These are phyloP conservation scores for Friedmanniomyces endolithicus DNA, from an alignment of 495 filamentous ascomycete species.

Conservation along the genomic window DNA sequence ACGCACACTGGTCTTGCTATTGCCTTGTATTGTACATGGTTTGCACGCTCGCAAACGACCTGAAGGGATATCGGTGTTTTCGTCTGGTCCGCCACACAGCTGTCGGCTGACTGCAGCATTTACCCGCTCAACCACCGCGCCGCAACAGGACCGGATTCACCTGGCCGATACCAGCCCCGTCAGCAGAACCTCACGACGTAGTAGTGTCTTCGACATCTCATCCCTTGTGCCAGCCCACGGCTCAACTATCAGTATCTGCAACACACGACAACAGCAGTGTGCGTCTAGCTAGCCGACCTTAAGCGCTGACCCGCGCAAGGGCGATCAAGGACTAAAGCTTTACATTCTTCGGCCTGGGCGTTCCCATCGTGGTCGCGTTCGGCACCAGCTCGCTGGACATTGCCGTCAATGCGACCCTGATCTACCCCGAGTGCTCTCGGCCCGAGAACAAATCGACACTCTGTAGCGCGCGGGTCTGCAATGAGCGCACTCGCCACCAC, in stretches of 20 bases:
- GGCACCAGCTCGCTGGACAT: not conserved
- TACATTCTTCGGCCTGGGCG: not conserved
- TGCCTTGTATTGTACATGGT: too few species aligned
- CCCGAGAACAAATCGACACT: not conserved
- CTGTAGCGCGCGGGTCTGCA: not conserved
- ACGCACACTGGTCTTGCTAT: too few species aligned
- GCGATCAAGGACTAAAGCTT: not conserved
- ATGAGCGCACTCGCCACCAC: not conserved
- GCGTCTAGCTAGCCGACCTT: slow-evolving; percentile 7
- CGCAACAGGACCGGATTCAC: not conserved
- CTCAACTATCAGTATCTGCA: not conserved
- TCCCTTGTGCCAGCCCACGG: not conserved
- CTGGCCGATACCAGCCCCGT: not conserved
- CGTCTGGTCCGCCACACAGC: not conserved
- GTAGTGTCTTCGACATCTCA: too few species aligned
- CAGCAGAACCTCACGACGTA: not conserved
- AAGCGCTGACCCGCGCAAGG: not conserved
- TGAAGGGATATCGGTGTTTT: too few species aligned
- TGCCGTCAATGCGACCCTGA: not conserved
- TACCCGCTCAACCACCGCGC: slow-evolving; percentile 3
- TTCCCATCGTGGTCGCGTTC: not conserved
- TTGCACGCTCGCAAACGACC: too few species aligned
- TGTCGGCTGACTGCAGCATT: not conserved
- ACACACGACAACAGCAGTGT: not conserved
- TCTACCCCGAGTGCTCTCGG: not conserved